Percentiles rank a stretch among this genome's conserved stretches.
Conservation (phyloP, 768 basidiomycete species). For the Tricholoma saponaceum region DNA sequence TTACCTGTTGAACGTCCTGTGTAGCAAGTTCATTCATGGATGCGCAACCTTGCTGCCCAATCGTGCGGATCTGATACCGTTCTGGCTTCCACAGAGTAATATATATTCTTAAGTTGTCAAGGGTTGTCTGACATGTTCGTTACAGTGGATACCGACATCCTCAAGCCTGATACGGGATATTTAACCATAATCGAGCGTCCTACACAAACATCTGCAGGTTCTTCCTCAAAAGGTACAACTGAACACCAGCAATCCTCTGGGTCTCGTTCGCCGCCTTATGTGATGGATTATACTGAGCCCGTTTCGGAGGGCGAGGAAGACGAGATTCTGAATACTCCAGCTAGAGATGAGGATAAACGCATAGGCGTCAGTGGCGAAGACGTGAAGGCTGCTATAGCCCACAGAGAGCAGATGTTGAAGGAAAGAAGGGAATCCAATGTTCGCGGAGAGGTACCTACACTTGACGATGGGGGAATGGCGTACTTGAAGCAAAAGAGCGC, state of each 20-base stretch:
- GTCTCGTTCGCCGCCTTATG: constrained; percentile 29
- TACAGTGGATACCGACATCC: constrained; percentile 90
- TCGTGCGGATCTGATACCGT: constrained; percentile 93
- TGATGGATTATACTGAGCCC: constrained; percentile 77
- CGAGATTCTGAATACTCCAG: constrained; percentile 58
- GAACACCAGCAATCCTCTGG: constrained; percentile 42
- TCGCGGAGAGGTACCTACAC: constrained; percentile 18
- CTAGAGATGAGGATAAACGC: constrained; percentile 77
- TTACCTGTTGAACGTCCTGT: constrained; percentile 2
- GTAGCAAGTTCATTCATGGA: constrained; percentile 92
- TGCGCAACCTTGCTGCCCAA: constrained; percentile 90
- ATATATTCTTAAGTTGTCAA: constrained; percentile 14
- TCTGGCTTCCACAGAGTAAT: constrained; percentile 96
- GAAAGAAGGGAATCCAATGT: constrained; percentile 29
- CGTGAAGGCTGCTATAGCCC: constrained; percentile 82
- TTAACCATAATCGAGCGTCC: constrained; percentile 76
- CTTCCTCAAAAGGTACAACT: constrained; percentile 45
- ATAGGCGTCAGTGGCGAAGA: constrained; percentile 71
- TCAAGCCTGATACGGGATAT: constrained; percentile 85
- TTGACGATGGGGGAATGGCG: constrained; percentile 18
- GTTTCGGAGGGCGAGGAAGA: constrained; percentile 95
- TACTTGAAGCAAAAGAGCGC: constrained; percentile 23
- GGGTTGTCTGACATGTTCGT: not conserved
- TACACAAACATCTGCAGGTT: constrained; percentile 26
- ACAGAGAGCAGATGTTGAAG: constrained; percentile 78